Conservation (phyloP, 2,329 filamentous ascomycete genomes). For the Monosporascus sp. region DNA sequence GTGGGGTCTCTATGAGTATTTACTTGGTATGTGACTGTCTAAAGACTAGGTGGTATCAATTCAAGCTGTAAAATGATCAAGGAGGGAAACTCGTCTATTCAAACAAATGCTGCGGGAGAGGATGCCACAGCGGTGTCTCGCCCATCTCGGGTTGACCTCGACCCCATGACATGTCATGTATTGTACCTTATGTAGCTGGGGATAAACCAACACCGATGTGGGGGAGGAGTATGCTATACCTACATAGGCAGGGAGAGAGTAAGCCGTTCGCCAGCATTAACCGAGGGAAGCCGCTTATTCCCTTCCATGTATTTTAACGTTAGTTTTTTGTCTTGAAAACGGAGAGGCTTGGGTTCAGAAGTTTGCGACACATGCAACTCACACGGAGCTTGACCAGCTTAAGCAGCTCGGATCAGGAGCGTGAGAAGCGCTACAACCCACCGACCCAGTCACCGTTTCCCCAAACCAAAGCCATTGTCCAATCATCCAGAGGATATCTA, state of each 20-base stretch:
- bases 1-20: not conserved
- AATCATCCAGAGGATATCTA: constrained; percentile 6
- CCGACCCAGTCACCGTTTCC: not conserved
- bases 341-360: too few relatives aligned
- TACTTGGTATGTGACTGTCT: not conserved
- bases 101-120: not conserved
- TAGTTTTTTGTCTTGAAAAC: too few relatives aligned
- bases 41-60: not conserved
- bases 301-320: too few relatives aligned
- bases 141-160: too few relatives aligned
- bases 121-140: too few relatives aligned
- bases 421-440: not conserved
- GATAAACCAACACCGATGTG: not conserved
- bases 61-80: not conserved
- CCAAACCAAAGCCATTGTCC: constrained; percentile 7
- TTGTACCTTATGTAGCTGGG: not conserved
- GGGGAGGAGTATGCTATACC: constrained; percentile 1
- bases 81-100: not conserved
- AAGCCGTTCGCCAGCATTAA: constrained; percentile 23
- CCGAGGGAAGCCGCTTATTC: constrained; percentile 24
- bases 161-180: too few relatives aligned
- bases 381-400: too few relatives aligned
- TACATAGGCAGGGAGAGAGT: not conserved
- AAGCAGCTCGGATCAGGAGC: too few relatives aligned
- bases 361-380: too few relatives aligned